phyloP scores from a whole-genome alignment of 2,329 filamentous ascomycete genomes.

The Paecilomyces variotii region DNA sequence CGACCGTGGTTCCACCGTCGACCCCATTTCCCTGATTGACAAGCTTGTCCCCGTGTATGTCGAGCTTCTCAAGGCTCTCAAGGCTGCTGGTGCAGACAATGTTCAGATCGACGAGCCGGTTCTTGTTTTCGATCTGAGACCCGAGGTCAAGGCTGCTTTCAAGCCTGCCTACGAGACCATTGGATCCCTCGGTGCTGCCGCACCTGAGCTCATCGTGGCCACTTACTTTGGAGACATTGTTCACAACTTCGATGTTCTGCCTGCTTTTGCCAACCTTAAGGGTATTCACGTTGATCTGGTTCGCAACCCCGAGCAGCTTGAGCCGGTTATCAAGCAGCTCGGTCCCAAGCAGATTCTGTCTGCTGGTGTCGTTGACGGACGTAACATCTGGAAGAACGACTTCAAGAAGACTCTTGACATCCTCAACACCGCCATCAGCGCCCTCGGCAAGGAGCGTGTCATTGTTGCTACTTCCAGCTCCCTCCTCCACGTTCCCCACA shows the following conservation, averaged over 20 bases:
- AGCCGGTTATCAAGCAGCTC: slow-evolving; percentile 72
- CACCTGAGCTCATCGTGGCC: slow-evolving; percentile 81
- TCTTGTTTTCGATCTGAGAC: slow-evolving; percentile 86
- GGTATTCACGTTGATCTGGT: slow-evolving; percentile 93
- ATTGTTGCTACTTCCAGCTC: slow-evolving; percentile 95
- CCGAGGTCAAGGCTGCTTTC: slow-evolving; percentile 92
- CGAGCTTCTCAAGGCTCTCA: slow-evolving; percentile 85
- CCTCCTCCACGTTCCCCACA: slow-evolving; percentile 97
- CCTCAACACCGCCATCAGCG: slow-evolving; percentile 83
- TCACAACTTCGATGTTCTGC: slow-evolving; percentile 91
- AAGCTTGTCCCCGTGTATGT: slow-evolving; percentile 93
- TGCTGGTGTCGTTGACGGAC: slow-evolving; percentile 92
- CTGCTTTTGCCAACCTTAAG: slow-evolving; percentile 63
- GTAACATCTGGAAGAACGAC: slow-evolving; percentile 99
- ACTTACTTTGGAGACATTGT: slow-evolving; percentile 99
- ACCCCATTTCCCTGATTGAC: slow-evolving; percentile 87
- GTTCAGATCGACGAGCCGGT: slow-evolving; percentile 98
- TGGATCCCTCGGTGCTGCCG: slow-evolving; percentile 59
- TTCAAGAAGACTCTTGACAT: slow-evolving; percentile 89
- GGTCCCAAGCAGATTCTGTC: slow-evolving; percentile 86
- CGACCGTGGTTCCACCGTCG: slow-evolving; percentile 85
- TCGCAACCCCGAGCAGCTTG: slow-evolving; percentile 95
- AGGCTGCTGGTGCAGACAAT: slow-evolving; percentile 88
- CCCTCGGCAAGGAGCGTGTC: slow-evolving; percentile 95
- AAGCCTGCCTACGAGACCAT: slow-evolving; percentile 96